Evolutionary conservation across 225 moss, liverwort and hornwort species (phyloP), one percentile per base, ranked within the genome.

Genomic region (Sphagnum contortum): DNA sequence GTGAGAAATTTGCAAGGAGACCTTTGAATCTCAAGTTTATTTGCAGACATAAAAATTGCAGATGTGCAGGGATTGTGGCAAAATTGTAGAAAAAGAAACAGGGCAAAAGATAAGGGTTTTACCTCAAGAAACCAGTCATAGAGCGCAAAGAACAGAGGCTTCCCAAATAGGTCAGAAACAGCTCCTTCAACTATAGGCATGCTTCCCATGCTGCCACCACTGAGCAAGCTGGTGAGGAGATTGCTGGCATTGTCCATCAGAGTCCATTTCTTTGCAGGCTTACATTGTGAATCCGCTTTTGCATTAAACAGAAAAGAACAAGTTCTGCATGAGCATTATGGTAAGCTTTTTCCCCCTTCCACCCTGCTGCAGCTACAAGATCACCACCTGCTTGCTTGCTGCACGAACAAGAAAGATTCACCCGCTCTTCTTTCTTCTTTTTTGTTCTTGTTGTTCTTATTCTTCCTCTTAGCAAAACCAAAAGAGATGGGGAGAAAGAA

Each of bases 81-180:
- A 52, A 9, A 52, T 5, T 5, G 52, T 4, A 3, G 57, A 6
- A 12, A 57, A 48, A 48, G 29, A 57, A 7, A 44, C 6, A 63
- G 7, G 48, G 5, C 44, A 45, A n/a, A n/a, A 6, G 48, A 3
- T 11, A 3, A 12, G 12, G 14, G 70, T 85, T 75, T 75, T 71
- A 98, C 96, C 76, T 91, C 63, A 47, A 99, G 81, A 64, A 99
- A 99, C 98, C 98, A 99, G 74, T 99, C 98, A 62, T 86, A 99
- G 3, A 99, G 89, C 47, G 98, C 98, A 64, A 88, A 91, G 66
- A 99, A 99, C 59, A 99, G 70, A 4, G 93, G 93, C 48, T 91
- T 87, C 12, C 58, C 82, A 45, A 99, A 84, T 55, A 99, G 81
- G 61, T 93, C 98, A 44, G 98, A 87, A 50, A 83, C 79, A 9